These are phyloP conservation scores for Kwoniella shandongensis DNA, from an alignment of 768 basidiomycete species.

Conservation along the genomic window DNA sequence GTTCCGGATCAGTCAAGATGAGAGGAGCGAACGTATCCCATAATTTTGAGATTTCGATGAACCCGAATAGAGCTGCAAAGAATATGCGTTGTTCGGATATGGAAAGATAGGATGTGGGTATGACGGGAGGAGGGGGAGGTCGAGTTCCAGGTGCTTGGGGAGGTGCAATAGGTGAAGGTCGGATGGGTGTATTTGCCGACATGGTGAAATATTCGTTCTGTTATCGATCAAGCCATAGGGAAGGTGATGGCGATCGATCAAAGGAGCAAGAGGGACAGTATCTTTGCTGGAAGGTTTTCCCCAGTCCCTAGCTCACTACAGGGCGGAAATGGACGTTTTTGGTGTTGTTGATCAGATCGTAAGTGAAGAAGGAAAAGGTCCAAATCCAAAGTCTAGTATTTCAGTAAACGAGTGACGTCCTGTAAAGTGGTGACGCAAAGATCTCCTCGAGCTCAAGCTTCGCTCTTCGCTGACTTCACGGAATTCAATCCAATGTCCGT, in stretches of 20 bases:
- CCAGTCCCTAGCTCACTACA: too few relatives aligned
- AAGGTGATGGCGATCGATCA: too few relatives aligned
- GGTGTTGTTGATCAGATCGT: too few relatives aligned
- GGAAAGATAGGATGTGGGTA: slow-evolving; percentile 73
- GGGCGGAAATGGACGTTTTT: too few relatives aligned
- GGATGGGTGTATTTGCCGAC: slow-evolving; percentile 14
- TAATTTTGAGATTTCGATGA: slow-evolving; percentile 68
- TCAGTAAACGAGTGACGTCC: too few relatives aligned
- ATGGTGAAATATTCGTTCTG: slow-evolving; percentile 5
- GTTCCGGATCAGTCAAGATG: slow-evolving; percentile 54
- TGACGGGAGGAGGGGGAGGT: slow-evolving; percentile 57
- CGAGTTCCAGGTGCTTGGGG: background rate
- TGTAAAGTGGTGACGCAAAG: too few relatives aligned
- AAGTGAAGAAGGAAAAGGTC: too few relatives aligned
- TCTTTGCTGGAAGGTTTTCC: too few relatives aligned
- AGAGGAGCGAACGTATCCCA: slow-evolving; percentile 66
- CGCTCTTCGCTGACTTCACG: background rate
- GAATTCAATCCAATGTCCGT: background rate
- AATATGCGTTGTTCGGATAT: slow-evolving; percentile 78
- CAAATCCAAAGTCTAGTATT: too few relatives aligned
- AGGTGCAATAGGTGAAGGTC: background rate
- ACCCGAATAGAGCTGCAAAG: slow-evolving; percentile 68
- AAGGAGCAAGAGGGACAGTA: too few relatives aligned
- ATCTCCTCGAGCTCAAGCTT: too few relatives aligned
- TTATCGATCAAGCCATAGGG: too few relatives aligned